These are phyloP conservation scores for Penicillium mononematosum DNA, from an alignment of 495 filamentous ascomycete species.

Conservation along the genomic window DNA sequence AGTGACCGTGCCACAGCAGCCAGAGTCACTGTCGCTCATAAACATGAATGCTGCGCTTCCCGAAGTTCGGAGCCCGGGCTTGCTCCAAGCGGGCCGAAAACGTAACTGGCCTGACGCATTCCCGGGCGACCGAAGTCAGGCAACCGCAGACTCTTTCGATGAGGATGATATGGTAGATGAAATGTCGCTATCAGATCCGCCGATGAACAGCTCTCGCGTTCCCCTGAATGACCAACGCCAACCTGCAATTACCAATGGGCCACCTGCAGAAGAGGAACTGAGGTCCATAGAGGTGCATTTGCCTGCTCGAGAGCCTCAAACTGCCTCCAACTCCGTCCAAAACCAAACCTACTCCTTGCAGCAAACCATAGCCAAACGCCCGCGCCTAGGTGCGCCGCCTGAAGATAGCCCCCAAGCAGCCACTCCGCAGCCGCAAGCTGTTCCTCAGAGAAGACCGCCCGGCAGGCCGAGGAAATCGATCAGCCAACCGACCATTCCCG, in stretches of 20 bases:
- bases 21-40: constrained; percentile 8
- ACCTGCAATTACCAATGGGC: neutral
- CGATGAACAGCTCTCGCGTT: constrained; percentile 25
- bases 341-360: neutral
- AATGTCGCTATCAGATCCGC: constrained; percentile 23
- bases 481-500: constrained; percentile 21
- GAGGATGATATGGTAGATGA: constrained; percentile 40
- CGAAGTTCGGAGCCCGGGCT: constrained; percentile 39
- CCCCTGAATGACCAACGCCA: constrained; percentile 28
- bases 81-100: constrained; percentile 41
- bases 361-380: constrained; percentile 35
- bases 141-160: constrained; percentile 41
- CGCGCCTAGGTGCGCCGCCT: constrained; percentile 24
- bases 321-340: neutral
- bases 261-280: neutral
- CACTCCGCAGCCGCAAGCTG: neutral
- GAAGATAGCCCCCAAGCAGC: constrained; percentile 7
- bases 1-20: constrained; percentile 22
- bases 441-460: constrained; percentile 19
- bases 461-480: constrained; percentile 39
- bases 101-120: constrained; percentile 39
- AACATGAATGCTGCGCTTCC: constrained; percentile 24
- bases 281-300: constrained; percentile 13
- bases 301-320: neutral
- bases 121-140: constrained; percentile 24